phyloP scores from a whole-genome alignment of 768 basidiomycete genomes.

The Dacryopinax primogenitus region DNA sequence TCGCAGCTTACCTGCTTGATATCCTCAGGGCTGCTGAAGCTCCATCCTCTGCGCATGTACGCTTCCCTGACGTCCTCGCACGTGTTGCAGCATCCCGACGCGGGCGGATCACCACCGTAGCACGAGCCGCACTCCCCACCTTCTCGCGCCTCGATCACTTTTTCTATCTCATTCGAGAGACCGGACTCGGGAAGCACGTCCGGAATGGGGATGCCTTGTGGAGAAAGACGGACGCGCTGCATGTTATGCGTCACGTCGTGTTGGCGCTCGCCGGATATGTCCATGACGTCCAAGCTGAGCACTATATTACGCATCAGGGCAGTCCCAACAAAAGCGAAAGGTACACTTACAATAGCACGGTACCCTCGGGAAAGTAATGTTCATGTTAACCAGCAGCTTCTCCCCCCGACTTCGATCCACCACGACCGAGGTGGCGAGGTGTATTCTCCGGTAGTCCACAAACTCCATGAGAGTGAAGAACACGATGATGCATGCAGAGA shows the following conservation, averaged over 20 bases:
- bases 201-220: slow-evolving; percentile 45
- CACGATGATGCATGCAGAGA: slow-evolving; percentile 84
- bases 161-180: slow-evolving; percentile 78
- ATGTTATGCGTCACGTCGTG: slow-evolving; percentile 83
- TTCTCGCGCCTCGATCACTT: slow-evolving; percentile 46
- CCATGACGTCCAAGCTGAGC: slow-evolving; percentile 92
- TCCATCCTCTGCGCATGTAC: slow-evolving; percentile 90
- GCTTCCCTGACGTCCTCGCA: slow-evolving; percentile 89
- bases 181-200: slow-evolving; percentile 36
- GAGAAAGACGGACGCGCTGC: slow-evolving; percentile 62
- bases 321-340: not conserved
- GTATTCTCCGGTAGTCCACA: slow-evolving; percentile 81
- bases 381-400: slow-evolving; percentile 80
- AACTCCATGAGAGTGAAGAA: slow-evolving; percentile 89
- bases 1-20: slow-evolving; percentile 68
- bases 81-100: slow-evolving; percentile 80
- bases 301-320: slow-evolving; percentile 37
- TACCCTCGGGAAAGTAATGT: slow-evolving; percentile 89
- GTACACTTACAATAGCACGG: slow-evolving; percentile 82
- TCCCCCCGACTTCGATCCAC: slow-evolving; percentile 94
- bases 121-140: slow-evolving; percentile 75
- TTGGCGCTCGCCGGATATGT: slow-evolving; percentile 93
- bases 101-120: slow-evolving; percentile 70
- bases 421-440: slow-evolving; percentile 78
- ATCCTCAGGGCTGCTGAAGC: slow-evolving; percentile 75